Conservation (phyloP, 1,284 basidiomycete genomes). For the Calocybe gambosa region DNA sequence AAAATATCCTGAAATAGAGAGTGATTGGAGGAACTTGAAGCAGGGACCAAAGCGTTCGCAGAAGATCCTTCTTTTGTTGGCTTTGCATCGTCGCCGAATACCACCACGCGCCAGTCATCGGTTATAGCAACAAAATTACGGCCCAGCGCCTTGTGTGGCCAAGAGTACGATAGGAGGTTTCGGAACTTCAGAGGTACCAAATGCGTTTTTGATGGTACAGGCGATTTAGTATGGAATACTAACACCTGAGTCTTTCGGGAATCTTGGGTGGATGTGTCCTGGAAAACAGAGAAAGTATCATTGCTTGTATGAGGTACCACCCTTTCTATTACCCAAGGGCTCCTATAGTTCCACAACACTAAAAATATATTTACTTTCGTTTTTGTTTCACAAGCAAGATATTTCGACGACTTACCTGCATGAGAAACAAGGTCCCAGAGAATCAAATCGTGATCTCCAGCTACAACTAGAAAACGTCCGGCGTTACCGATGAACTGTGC, state of each 20-base stretch:
- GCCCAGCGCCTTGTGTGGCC: slow-evolving; percentile 25
- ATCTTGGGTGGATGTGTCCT: slow-evolving; percentile 26
- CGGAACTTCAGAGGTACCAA: slow-evolving; percentile 57
- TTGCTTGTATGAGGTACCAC: slow-evolving; percentile 51
- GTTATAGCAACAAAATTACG: slow-evolving; percentile 65
- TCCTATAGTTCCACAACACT: slow-evolving; percentile 58
- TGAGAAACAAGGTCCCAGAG: slow-evolving; percentile 81
- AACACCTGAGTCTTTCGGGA: slow-evolving; percentile 36
- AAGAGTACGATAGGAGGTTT: slow-evolving; percentile 42
- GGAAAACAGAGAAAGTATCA: slow-evolving; percentile 55
- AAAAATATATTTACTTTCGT: slow-evolving; percentile 9
- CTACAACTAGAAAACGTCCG: slow-evolving; percentile 58
- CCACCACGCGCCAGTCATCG: slow-evolving; percentile 52
- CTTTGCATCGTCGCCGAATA: slow-evolving; percentile 53
- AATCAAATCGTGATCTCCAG: slow-evolving; percentile 47
- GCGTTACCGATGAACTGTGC: slow-evolving; percentile 59
- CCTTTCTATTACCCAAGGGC: slow-evolving; percentile 31
- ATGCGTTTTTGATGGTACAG: slow-evolving; percentile 35
- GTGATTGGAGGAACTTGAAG: slow-evolving; percentile 32
- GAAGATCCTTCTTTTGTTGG: slow-evolving; percentile 33
- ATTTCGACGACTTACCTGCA: slow-evolving; percentile 43
- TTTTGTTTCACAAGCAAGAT: background rate
- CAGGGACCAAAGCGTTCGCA: slow-evolving; percentile 37
- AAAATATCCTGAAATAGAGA: slow-evolving; percentile 85
- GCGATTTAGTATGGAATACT: slow-evolving; percentile 43